phyloP scores from a whole-genome alignment of 805 yeast species.

The Candida suzukii region DNA sequence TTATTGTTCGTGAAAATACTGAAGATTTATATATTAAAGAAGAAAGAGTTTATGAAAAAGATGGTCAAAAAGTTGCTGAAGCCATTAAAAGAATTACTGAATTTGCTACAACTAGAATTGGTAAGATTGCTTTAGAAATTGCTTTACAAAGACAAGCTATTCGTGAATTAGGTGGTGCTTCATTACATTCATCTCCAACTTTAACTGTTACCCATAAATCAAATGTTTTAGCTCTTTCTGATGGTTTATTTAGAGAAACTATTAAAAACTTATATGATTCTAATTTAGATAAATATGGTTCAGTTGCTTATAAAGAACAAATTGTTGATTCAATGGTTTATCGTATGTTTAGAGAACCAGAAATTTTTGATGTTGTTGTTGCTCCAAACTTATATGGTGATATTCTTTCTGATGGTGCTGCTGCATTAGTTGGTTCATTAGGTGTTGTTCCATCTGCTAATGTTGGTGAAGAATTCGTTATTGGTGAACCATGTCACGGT shows the following conservation, averaged over 20 bases:
- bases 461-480: slow-evolving; percentile 92
- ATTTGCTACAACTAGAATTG: slow-evolving; percentile 77
- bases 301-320: slow-evolving; percentile 79
- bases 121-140: slow-evolving; percentile 85
- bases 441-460: slow-evolving; percentile 98
- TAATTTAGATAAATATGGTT: slow-evolving; percentile 48
- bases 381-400: slow-evolving; percentile 99
- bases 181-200: slow-evolving; percentile 48
- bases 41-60: slow-evolving; percentile 68
- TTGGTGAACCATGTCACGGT: slow-evolving; percentile 99
- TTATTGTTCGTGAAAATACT: slow-evolving; percentile 96
- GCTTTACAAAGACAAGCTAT: slow-evolving; percentile 85
- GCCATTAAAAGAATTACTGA: slow-evolving; percentile 96
- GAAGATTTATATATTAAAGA: slow-evolving; percentile 96
- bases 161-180: slow-evolving; percentile 55
- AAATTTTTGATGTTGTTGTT: slow-evolving; percentile 93
- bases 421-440: slow-evolving; percentile 93
- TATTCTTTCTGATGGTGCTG: slow-evolving; percentile 95
- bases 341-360: slow-evolving; percentile 98
- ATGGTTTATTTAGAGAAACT: slow-evolving; percentile 94
- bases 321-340: slow-evolving; percentile 99
- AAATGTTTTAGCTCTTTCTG: slow-evolving; percentile 85
- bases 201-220: slow-evolving; percentile 96
- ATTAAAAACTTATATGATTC: slow-evolving; percentile 53
- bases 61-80: slow-evolving; percentile 90